Base-by-base conservation (phyloP, 306 rosid genomes). In the Lathyrus sativus region DNA sequence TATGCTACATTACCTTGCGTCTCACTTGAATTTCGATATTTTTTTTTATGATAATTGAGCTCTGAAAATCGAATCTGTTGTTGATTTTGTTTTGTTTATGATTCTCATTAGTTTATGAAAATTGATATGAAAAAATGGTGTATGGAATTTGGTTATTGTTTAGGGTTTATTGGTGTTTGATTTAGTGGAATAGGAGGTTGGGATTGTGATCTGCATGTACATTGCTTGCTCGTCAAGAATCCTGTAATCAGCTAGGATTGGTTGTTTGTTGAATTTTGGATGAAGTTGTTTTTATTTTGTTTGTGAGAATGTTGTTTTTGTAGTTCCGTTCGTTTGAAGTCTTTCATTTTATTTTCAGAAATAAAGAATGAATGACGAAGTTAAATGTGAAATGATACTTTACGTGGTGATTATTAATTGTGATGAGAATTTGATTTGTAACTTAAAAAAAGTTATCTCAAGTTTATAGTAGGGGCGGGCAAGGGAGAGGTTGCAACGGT, bases 141-240 rank as follows among this genome's bases (percentile, higher is more conserved):
- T 15, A 9, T 17, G 12, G 11, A 51, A 18, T 51, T 51, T 51
- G 31, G n/a, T 51, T 19, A 51, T 22, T 51, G 31, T 68, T 31
- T 13, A 1, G 2, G 55, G 24, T 17, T 49, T 15, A 15, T 10
- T 41, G 45, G 1, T 41, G 45, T 41, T 41, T 41, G 45, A 11
- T 41, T 41, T 10, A 9, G 45, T 41, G 26, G 24, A 4, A 19
- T 50, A 3, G 57, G 57, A 17, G 10, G 13, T 17, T 7, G 57
- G 26, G 19, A 10, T 19, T 51, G 7, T 51, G 12, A 51, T 41
- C 4, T 41, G 45, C 50, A 53, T 42, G 48, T 66, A 19, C 68
- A 42, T 33, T 68, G 38, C 65, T 39, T 74, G 28, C 29, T 67
- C 29, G 33, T 26, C 31, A 60, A 69, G 62, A 11, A 54, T 73